phyloP scores from a whole-genome alignment of 1,284 basidiomycete species.

The Phellopilus nigrolimitatus region DNA sequence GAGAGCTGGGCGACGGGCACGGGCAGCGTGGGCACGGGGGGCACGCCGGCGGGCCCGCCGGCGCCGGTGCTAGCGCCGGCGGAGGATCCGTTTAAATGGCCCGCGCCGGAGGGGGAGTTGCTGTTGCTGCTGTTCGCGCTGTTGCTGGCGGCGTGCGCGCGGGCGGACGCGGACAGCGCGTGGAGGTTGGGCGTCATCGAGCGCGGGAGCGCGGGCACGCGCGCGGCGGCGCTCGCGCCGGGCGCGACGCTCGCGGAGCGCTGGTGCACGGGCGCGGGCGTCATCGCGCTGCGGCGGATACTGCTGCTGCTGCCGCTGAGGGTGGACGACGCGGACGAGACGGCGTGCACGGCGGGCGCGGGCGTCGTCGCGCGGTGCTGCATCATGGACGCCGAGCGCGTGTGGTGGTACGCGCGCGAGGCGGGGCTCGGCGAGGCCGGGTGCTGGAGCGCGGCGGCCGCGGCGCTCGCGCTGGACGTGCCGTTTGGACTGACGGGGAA shows the following conservation, averaged over 20 bases:
- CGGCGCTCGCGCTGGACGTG: conserved; percentile 15
- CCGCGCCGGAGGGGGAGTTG: neutral
- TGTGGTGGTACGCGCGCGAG: conserved; percentile 1
- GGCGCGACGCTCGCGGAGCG: conserved; percentile 19
- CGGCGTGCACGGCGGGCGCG: neutral
- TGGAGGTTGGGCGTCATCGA: conserved; percentile 9
- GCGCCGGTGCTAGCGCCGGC: conserved; percentile 12
- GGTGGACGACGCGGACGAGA: conserved; percentile 6
- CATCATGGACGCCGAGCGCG: neutral
- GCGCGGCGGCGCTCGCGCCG: neutral
- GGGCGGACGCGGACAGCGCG: neutral
- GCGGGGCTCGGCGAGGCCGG: neutral
- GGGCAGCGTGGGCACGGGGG: conserved; percentile 6
- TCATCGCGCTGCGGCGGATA: neutral
- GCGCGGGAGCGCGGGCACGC: neutral
- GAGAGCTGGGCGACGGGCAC: conserved; percentile 7
- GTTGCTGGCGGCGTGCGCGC: neutral
- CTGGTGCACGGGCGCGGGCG: conserved; percentile 15
- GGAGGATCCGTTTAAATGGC: conserved; percentile 18
- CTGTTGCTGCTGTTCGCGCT: neutral
- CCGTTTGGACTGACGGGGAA: conserved; percentile 3
- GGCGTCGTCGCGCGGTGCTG: conserved; percentile 1
- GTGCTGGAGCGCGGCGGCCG: conserved; percentile 8
- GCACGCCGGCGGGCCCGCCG: conserved; percentile 1
- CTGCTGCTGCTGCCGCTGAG: neutral